Percentiles rank a stretch among this genome's conserved stretches.
phyloP scores from a whole-genome alignment of 108 stramenopile genomes.

The Cyclotella kingstonii region DNA sequence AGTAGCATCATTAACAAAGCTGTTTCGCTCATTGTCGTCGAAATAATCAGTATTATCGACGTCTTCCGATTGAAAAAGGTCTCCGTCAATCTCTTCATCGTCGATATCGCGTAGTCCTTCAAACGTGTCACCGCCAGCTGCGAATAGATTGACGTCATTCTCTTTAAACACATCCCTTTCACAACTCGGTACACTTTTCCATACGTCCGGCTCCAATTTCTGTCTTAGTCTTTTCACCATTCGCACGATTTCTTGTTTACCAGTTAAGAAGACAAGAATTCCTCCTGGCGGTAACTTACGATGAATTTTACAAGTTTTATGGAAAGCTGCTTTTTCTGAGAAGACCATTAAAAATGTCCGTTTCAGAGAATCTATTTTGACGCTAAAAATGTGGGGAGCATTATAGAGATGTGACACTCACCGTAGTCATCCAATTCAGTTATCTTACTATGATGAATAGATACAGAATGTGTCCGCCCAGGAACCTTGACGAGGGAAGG shows the following conservation, averaged over 20 bases:
- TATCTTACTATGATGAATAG: conserved; percentile 92
- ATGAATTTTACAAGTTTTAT: conserved; percentile 90
- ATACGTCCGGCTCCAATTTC: conserved; percentile 28
- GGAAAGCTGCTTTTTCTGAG: conserved; percentile 66
- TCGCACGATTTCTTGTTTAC: conserved; percentile 89
- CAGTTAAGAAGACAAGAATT: conserved; percentile 96
- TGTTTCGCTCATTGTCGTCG: neutral
- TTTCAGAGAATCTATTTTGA: neutral
- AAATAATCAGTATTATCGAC: conserved; percentile 22
- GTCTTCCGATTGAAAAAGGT: conserved; percentile 44
- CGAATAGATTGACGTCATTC: conserved; percentile 29
- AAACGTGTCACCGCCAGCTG: conserved; percentile 18
- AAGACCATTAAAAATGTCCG: neutral
- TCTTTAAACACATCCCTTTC: conserved; percentile 5
- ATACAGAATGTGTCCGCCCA: conserved; percentile 92
- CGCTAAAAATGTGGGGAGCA: neutral
- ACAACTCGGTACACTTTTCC: conserved; percentile 1
- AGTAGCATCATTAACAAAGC: neutral
- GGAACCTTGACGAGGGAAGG: conserved; percentile 88
- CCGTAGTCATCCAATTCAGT: conserved; percentile 95
- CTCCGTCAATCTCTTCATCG: conserved; percentile 83
- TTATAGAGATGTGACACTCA: conserved; percentile 26
- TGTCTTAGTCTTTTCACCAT: conserved; percentile 70
- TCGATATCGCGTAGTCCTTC: conserved; percentile 78
- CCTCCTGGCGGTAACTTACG: conserved; percentile 87